Conservation (phyloP, 2,329 filamentous ascomycete species). For the Stromatinia cepivora region DNA sequence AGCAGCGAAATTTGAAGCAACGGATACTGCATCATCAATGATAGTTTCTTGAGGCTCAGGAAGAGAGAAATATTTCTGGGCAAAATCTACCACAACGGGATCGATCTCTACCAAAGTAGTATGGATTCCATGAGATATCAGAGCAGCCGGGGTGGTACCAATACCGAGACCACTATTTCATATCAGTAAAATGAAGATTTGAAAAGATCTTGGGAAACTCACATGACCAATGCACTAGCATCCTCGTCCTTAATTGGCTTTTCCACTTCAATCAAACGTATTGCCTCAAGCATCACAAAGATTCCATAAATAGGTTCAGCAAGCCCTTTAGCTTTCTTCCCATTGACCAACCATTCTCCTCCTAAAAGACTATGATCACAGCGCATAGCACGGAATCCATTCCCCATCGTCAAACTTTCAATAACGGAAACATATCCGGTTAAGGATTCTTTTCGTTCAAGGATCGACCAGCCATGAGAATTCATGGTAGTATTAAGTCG, state of each 20-base stretch:
- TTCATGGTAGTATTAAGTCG: slow-evolving; percentile 66
- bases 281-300: slow-evolving; percentile 93
- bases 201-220: slow-evolving; percentile 44
- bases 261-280: slow-evolving; percentile 70
- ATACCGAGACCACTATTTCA: slow-evolving; percentile 76
- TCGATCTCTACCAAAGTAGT: slow-evolving; percentile 97
- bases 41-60: slow-evolving; percentile 75
- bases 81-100: slow-evolving; percentile 81
- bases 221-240: slow-evolving; percentile 84
- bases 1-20: slow-evolving; percentile 51
- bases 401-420: slow-evolving; percentile 60
- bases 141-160: slow-evolving; percentile 82
- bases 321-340: slow-evolving; percentile 63
- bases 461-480: slow-evolving; percentile 67
- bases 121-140: slow-evolving; percentile 84
- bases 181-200: slow-evolving; percentile 12
- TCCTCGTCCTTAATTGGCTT: slow-evolving; percentile 57
- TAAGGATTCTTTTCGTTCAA: slow-evolving; percentile 80
- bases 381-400: slow-evolving; percentile 77
- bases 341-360: slow-evolving; percentile 75
- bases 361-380: slow-evolving; percentile 94
- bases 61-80: slow-evolving; percentile 78
- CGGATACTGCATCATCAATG: slow-evolving; percentile 79
- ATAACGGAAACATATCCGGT: slow-evolving; percentile 93
- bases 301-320: slow-evolving; percentile 91